A percentile compares a stretch with the other conserved stretches of the same genome.
Evolutionary conservation across 371 early-diverging fungal species (phyloP).

Genomic region (Circinella umbellata): DNA sequence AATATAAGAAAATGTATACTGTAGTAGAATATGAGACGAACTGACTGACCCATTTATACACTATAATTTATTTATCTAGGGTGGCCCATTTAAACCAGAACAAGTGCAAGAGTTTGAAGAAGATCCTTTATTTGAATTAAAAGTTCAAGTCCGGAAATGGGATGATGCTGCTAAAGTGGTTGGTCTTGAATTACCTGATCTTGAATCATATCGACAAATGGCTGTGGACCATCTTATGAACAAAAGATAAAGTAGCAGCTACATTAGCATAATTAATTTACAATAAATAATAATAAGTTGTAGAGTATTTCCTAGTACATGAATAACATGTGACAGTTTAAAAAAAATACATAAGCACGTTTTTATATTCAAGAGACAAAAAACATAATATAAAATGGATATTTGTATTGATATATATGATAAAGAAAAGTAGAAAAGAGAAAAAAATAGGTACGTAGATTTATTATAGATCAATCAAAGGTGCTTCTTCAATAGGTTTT

Average conservation of each 20-base stretch:
- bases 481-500: conserved; percentile 53
- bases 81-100: conserved; percentile 49
- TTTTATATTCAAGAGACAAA: not conserved
- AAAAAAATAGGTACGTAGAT: not conserved
- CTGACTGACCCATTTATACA: too few species aligned
- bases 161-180: conserved; percentile 57
- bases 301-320: too few species aligned
- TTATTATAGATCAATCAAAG: conserved; percentile 55
- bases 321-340: too few species aligned
- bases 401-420: not conserved
- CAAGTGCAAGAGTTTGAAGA: conserved; percentile 49
- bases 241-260: conserved; percentile 10
- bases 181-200: conserved; percentile 41
- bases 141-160: conserved; percentile 58
- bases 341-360: not conserved
- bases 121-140: conserved; percentile 52
- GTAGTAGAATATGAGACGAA: too few species aligned
- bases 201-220: conserved; percentile 50
- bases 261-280: not conserved
- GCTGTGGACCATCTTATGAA: conserved; percentile 29
- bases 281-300: too few species aligned
- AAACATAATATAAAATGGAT: not conserved
- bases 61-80: conserved; percentile 13
- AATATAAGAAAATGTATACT: too few species aligned
- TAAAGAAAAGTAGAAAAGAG: not conserved